Base-by-base conservation (phyloP, 2,329 filamentous ascomycete genomes). In the Colletotrichum chlorophyti region DNA sequence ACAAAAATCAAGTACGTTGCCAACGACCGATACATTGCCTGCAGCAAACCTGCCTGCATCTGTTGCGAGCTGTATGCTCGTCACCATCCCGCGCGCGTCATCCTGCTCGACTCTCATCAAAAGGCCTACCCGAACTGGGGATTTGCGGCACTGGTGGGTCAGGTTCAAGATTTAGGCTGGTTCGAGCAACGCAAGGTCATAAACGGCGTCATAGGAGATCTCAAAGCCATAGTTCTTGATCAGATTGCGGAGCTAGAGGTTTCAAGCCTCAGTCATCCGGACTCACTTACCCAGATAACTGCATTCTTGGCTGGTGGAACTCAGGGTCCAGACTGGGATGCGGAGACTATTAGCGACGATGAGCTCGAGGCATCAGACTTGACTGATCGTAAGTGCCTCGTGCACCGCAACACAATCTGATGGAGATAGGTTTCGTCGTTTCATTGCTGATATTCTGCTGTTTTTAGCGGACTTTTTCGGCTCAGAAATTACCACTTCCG, bases 21-120 rank as follows among this genome's bases (percentile, higher is more conserved):
- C 2, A 51, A 67, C 5, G 79, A 83, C 54, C 66, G 67, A 3
- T 83, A 75, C 61, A 75, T 84, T 11, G 80, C 75, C 3, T 80
- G 76, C 57, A 84, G 80, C 64, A 84, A 84, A 64, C 73, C 74
- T 0, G 76, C 82, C 3, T 84, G 81, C 52, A 77, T 79, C 55
- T 79, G 76, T 47, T 84, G 80, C 64, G 69, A 69, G 34, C 66
- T 78, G 3, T 82, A 81, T 58, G 74, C 82, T 23, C 65, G 60
- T 8, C 46, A 74, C 11, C 78, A 82, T 45, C 74, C 74, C 0
- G 68, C 66, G 3, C 60, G 7, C 3, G 69, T 63, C 46, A 67
- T 68, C 0, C 65, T 69, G 19, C 74, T 73, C 0, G 66, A 68
- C 12, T 72, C 71, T 0, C 77, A 79, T 45, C 65, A 73, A 21